Percentiles rank a stretch among this genome's conserved stretches.
phyloP scores from a whole-genome alignment of 2,329 filamentous ascomycete species.

The Hirsutella thompsonii region DNA sequence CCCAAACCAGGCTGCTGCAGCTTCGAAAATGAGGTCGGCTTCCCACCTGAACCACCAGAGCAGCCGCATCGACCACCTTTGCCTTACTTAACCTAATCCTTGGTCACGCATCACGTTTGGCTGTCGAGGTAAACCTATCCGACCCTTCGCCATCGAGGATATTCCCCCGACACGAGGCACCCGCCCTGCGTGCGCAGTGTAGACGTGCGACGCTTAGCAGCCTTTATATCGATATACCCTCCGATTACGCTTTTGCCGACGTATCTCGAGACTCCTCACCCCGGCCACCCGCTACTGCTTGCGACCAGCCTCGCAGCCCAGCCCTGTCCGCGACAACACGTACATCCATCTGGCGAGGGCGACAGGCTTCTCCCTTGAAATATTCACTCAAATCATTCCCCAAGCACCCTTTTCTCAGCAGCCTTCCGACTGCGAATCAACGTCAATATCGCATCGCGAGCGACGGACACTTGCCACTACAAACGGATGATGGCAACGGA shows the following conservation, averaged over 20 bases:
- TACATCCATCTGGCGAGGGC: too few relatives aligned
- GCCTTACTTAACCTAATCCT: conserved; percentile 4
- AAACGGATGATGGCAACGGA: conserved; percentile 54
- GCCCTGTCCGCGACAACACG: too few relatives aligned
- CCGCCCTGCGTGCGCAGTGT: not conserved
- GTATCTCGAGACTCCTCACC: not conserved
- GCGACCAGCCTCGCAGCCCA: too few relatives aligned
- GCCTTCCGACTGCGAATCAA: conserved; percentile 8
- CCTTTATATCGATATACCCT: not conserved
- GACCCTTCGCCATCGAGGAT: conserved; percentile 4
- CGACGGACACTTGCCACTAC: conserved; percentile 22
- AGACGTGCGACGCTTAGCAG: not conserved
- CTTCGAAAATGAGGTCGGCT: conserved; percentile 16
- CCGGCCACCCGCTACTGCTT: not conserved
- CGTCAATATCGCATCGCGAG: conserved; percentile 17
- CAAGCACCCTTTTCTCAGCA: not conserved
- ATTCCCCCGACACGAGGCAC: conserved; percentile 2
- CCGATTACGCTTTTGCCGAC: not conserved
- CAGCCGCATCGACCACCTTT: conserved; percentile 13
- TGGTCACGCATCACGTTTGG: conserved; percentile 7
- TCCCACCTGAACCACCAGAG: conserved; percentile 15
- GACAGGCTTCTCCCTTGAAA: not conserved
- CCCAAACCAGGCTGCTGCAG: conserved; percentile 18
- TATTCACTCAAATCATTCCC: not conserved
- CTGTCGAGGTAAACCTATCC: conserved; percentile 6